Evolutionary conservation across 2,329 filamentous ascomycete species (phyloP), one percentile per base, ranked within the genome.

Genomic region (Penicillium sp.): DNA sequence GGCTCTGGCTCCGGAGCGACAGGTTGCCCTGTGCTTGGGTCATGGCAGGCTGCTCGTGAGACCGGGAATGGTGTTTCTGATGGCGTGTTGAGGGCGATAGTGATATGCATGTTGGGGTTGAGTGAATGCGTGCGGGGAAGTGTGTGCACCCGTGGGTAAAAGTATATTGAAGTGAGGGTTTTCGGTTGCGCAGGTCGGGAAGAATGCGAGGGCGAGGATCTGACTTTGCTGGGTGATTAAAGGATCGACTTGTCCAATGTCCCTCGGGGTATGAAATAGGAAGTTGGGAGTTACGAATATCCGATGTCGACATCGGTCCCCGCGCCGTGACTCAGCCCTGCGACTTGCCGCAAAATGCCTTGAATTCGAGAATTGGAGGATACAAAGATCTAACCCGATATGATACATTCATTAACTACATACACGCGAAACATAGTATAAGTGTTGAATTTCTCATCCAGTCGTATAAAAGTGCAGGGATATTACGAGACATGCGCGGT

Each of bases 1-100:
- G 14, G 22, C 28, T 46, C 31, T 56, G 50, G 40, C 45, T 55
- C 39, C 39, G 42, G 35, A 22, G 39, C 46, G 68, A 61, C 65
- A 63, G 59, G 24, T 28, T 65, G 24, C 18, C 35, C 16, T 48
- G 44, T 31, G 39, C 25, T 7, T 24, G 27, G 28, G 18, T 35
- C 11, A 20, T 42, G 20, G 30, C 36, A 49, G 5, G n/a, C 31
- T 16, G 31, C 40, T 36, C 41, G 30, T 28, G 24, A 20, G 35
- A 41, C 22, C 2, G 46, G 46, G 44, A 50, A 46, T 14, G 27
- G 30, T 14, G 50, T 53, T 38, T 55, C 53, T 7, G 51, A 53
- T 27, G 47, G 27, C 16, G 39, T 38, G 4, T 18, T 24, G 11
- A 44, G 41, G 18, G 42, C 20, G 33, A 41, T 42, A 5, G 27